Evolutionary conservation across 2,329 filamentous ascomycete species (phyloP).

Genomic region (Venturia nashicola): DNA sequence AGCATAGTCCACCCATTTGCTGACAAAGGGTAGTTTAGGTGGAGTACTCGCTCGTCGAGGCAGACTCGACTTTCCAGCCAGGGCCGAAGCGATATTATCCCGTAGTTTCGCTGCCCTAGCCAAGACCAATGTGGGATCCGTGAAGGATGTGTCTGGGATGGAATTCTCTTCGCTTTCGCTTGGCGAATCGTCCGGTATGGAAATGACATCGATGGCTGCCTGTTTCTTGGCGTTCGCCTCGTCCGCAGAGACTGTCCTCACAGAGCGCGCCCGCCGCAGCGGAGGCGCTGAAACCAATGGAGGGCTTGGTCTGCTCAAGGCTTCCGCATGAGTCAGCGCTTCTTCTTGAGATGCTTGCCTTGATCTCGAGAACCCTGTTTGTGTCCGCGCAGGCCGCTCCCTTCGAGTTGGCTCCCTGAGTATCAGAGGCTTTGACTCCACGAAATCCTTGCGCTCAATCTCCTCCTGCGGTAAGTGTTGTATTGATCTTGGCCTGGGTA

Average conservation of each 20-base stretch:
- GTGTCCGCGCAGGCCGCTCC: neutral
- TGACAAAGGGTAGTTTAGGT: constrained; percentile 45
- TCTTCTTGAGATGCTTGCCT: neutral
- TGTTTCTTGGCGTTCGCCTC: neutral
- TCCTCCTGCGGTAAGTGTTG: neutral
- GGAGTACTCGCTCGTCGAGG: constrained; percentile 32
- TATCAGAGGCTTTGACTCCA: constrained; percentile 1
- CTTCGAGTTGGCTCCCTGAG: neutral
- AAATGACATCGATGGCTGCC: constrained; percentile 12
- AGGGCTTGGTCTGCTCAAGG: neutral
- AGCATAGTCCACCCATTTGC: constrained; percentile 79
- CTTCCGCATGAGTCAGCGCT: neutral
- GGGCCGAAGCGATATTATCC: constrained; percentile 32
- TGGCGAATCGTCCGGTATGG: constrained; percentile 16
- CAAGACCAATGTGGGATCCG: constrained; percentile 33
- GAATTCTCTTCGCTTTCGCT: constrained; percentile 16
- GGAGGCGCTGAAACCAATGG: neutral
- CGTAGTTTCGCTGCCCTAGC: constrained; percentile 31
- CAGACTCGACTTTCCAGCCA: constrained; percentile 25
- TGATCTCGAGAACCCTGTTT: neutral
- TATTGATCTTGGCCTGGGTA: neutral
- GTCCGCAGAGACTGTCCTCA: neutral
- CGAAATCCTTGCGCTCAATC: neutral
- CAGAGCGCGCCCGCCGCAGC: neutral
- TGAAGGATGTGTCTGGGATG: constrained; percentile 19